Conservation (phyloP, 805 yeast genomes). For the Ogataea neopini region DNA sequence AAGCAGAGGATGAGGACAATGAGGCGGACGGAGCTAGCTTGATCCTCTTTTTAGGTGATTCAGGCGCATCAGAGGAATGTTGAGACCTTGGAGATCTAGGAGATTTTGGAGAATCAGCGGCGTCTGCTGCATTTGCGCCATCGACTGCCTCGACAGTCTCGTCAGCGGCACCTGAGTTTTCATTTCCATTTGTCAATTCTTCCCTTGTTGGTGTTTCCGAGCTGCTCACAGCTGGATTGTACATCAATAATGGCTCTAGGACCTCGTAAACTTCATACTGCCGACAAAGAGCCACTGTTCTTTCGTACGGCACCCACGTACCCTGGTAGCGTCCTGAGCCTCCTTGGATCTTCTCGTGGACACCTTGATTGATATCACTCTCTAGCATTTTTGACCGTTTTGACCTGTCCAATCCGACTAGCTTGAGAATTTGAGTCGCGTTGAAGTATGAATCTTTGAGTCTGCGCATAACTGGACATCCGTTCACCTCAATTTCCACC, state of each 20-base stretch:
- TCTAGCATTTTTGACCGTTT: constrained; percentile 64
- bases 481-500: constrained; percentile 59
- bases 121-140: not conserved
- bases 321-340: constrained; percentile 78
- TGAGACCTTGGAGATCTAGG: not conserved
- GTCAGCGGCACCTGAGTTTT: not conserved
- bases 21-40: constrained; percentile 7
- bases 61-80: not conserved
- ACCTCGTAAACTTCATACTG: constrained; percentile 58
- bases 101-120: not conserved
- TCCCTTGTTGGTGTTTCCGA: constrained; percentile 50
- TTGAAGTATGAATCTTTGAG: constrained; percentile 64
- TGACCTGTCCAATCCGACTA: constrained; percentile 68
- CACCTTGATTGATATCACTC: constrained; percentile 61
- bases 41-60: constrained; percentile 16
- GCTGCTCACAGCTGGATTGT: constrained; percentile 39
- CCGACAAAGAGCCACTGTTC: constrained; percentile 59
- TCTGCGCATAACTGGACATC: constrained; percentile 67
- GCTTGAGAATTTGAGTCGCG: constrained; percentile 70
- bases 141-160: constrained; percentile 2
- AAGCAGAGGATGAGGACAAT: not conserved
- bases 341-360: constrained; percentile 70
- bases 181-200: constrained; percentile 32
- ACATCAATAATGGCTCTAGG: constrained; percentile 50
- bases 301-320: constrained; percentile 68